Percentiles rank a stretch among this genome's conserved stretches.
Evolutionary conservation across 139 green algal genomes (phyloP).

Genomic region (Haematococcus lacustris): DNA sequence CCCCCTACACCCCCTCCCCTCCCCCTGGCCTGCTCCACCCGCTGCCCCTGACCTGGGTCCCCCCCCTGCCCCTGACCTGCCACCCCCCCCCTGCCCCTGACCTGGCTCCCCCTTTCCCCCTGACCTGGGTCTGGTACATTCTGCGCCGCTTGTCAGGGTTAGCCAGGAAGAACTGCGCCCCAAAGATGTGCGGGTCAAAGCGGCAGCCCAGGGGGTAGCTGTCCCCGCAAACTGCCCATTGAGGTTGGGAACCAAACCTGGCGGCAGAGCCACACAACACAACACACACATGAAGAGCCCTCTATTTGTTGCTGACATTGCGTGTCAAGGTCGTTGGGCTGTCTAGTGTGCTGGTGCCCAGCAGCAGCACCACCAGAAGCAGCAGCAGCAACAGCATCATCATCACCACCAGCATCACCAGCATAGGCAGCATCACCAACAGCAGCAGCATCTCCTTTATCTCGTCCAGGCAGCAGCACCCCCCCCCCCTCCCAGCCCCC

Average conservation of each 20-base stretch:
- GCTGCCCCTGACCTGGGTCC: no score
- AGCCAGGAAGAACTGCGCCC: constrained; percentile 49
- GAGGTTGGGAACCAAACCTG: constrained; percentile 69
- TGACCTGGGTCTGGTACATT: constrained; percentile 57
- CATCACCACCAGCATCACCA: no score
- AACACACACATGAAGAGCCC: background rate
- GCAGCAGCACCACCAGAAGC: no score
- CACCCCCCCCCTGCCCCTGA: no score
- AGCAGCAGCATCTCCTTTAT: background rate
- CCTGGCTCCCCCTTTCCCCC: no score
- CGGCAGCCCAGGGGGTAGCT: constrained; percentile 80
- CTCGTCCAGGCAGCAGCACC: background rate
- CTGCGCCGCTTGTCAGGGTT: constrained; percentile 72
- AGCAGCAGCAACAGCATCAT: no score
- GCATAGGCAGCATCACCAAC: background rate
- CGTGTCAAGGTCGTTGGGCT: background rate
- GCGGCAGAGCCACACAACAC: background rate
- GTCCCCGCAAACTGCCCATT: constrained; percentile 82
- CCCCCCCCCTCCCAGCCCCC: background rate
- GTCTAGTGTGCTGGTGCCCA: no score
- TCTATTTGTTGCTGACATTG: background rate
- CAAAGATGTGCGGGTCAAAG: constrained; percentile 38
- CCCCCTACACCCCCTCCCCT: background rate
- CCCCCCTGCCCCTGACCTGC: no score
- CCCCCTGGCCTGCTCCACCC: no score